Evolutionary conservation across 176 grass and related monocot species (phyloP).

Genomic region (Hordeum vulgare): DNA sequence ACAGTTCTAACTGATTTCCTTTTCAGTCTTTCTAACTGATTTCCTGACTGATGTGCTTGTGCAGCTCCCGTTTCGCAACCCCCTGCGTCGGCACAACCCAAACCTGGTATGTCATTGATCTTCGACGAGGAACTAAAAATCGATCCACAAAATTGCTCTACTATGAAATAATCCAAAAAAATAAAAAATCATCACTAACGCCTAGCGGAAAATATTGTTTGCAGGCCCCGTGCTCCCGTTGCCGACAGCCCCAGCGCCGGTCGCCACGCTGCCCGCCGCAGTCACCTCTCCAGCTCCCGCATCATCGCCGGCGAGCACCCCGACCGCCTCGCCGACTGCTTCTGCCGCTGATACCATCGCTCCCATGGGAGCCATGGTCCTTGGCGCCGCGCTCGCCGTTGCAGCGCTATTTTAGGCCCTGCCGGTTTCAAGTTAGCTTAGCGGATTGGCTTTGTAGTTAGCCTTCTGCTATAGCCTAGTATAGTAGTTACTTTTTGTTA

Average conservation of each 20-base stretch:
- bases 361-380: neutral
- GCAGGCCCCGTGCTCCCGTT: conserved; percentile 13
- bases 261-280: neutral
- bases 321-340: neutral
- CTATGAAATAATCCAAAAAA: no score
- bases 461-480: no score
- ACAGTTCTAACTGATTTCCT: neutral
- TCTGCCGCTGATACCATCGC: neutral
- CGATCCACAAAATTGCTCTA: neutral
- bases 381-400: neutral
- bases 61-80: neutral
- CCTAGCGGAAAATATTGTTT: neutral
- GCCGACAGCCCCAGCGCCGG: neutral
- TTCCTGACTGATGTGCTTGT: neutral
- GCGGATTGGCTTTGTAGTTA: neutral
- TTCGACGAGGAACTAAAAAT: neutral
- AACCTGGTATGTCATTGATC: neutral
- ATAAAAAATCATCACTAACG: neutral
- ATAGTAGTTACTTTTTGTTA: no score
- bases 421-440: neutral
- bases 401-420: neutral
- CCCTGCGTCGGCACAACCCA: neutral
- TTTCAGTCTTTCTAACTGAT: no score
- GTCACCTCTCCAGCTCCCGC: neutral
- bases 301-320: neutral